Evolutionary conservation across 192 early-diverging fungal genomes (phyloP), one percentile per base, ranked within the genome.

Genomic region (Podila verticillata): DNA sequence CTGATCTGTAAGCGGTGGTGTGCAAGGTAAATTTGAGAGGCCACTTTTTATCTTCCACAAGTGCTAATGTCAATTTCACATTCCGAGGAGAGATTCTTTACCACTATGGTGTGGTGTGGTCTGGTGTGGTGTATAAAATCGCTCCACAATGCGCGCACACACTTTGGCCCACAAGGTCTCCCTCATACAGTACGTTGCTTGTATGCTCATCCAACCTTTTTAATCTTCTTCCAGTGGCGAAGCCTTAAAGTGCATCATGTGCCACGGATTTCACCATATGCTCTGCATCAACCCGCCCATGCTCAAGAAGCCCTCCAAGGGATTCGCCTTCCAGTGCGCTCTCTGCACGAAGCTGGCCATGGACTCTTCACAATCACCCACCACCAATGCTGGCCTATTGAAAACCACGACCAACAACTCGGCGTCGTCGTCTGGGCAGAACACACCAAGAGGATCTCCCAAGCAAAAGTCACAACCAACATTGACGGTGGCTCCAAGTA

Each of bases 281-380:
- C 66, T 87, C 34, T 97, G 96, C 62, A 84, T 95, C 57, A 92
- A 92, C 59, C 93, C 93, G n/a, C 93, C 93, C 20, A 73, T 96
- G 22, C 62, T 83, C 0, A 87, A 86, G 62, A 93, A 94, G 72
- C 94, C 93, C 0, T 89, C 91, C 36, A 96, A 95, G 75, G 95
- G 95, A 3, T 96, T 94, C 66, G 93, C 89, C 20, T 97, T 95
- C 92, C 90, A 95, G 73, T 97, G 96, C 63, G 91, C 91, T 6
- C 78, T 86, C 0, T 97, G 96, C 61, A 82, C 84, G 28, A 86
- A 84, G 24, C 66, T 82, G 10, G 64, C 75, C n/a, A 59, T 68
- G 54, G 69, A 69, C 7, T 63, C 79, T 15, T 72, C 75, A 19
- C 51, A 63, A 6, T 35, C 34, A 12, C 44, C 72, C 17, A 26